A percentile compares a stretch with the other conserved stretches of the same genome.
Evolutionary conservation across 2,329 filamentous ascomycete species (phyloP).

Genomic region (Colletotrichum chlorophyti): DNA sequence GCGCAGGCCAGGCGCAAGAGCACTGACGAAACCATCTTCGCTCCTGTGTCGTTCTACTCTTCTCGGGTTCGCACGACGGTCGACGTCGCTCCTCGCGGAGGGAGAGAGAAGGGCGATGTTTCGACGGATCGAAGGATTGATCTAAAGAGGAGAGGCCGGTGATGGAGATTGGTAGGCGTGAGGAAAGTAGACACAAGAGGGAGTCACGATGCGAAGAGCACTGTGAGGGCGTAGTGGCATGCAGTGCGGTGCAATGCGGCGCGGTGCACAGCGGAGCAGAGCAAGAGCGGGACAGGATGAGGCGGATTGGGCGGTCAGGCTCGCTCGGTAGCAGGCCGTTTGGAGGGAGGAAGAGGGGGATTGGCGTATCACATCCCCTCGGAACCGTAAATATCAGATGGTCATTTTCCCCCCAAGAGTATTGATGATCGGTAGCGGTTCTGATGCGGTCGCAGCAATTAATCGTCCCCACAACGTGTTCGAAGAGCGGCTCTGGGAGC

Average conservation of each 20-base stretch:
- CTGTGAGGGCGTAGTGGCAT: slow-evolving; percentile 3
- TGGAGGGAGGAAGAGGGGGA: slow-evolving; percentile 26
- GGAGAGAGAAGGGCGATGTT: neutral
- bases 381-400: slow-evolving; percentile 33
- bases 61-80: slow-evolving; percentile 37
- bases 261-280: neutral
- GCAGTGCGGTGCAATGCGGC: slow-evolving; percentile 10
- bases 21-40: slow-evolving; percentile 41
- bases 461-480: neutral
- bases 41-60: neutral
- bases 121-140: neutral
- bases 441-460: slow-evolving; percentile 3
- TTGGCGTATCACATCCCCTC: slow-evolving; percentile 36
- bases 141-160: neutral
- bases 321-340: slow-evolving; percentile 12
- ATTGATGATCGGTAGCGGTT: slow-evolving; percentile 34
- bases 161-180: neutral
- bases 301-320: neutral
- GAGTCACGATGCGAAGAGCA: neutral
- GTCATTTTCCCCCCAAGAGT: slow-evolving; percentile 27
- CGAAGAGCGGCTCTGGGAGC: neutral
- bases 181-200: neutral
- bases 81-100: slow-evolving; percentile 41
- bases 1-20: slow-evolving; percentile 39
- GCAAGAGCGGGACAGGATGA: neutral